Conservation (phyloP, 257 asterid genomes). For the Solanum paucissectum region DNA sequence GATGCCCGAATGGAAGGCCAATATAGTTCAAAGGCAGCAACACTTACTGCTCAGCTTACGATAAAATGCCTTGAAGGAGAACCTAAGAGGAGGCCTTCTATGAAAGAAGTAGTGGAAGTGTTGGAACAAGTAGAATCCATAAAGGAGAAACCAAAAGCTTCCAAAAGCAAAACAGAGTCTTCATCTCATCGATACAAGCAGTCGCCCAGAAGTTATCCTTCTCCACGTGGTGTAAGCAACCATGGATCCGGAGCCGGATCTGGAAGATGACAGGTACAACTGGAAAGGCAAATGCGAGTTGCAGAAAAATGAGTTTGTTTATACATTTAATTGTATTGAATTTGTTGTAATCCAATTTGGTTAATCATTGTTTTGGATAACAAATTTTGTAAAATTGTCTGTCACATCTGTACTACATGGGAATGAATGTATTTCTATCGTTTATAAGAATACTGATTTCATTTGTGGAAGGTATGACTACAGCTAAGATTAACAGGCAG, state of each 20-base stretch:
- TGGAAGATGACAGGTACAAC: constrained; percentile 4
- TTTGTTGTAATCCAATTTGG: not conserved
- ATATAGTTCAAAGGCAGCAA: constrained; percentile 23
- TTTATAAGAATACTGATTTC: not conserved
- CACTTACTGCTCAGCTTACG: constrained; percentile 20
- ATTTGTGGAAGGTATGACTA: not conserved
- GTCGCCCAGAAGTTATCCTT: not conserved
- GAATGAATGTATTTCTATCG: not conserved
- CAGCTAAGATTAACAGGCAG: not conserved
- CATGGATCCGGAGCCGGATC: constrained; percentile 6
- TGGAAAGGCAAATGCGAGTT: not conserved
- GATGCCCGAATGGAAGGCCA: constrained; percentile 34
- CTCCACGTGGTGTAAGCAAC: constrained; percentile 6
- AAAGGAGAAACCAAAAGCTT: constrained; percentile 12
- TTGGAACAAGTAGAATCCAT: constrained; percentile 28
- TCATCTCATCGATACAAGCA: constrained; percentile 3
- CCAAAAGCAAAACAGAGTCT: not conserved
- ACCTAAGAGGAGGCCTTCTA: constrained; percentile 32
- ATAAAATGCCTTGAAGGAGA: constrained; percentile 27
- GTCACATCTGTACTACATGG: not conserved
- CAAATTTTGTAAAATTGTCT: not conserved
- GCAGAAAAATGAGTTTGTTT: not conserved
- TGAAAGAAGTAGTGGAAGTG: constrained; percentile 30
- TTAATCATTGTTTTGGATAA: not conserved
- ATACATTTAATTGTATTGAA: not conserved